Percentiles rank a stretch among this genome's conserved stretches.
These are phyloP conservation scores for Lomentospora prolificans DNA, from an alignment of 2,329 filamentous ascomycete species.

Conservation along the genomic window DNA sequence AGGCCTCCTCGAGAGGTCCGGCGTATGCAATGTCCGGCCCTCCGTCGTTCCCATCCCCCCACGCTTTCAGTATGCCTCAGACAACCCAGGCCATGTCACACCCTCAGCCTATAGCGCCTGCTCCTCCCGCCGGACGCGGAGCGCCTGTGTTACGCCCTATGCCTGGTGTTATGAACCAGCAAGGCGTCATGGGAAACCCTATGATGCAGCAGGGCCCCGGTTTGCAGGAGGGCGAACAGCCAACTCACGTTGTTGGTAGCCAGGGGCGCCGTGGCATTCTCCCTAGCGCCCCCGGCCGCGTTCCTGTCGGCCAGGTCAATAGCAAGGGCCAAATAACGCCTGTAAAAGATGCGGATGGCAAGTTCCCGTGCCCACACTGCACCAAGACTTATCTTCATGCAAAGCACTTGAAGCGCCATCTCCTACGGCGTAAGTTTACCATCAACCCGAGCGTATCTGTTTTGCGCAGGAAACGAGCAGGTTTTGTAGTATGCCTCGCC, in stretches of 20 bases:
- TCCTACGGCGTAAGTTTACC: constrained; percentile 93
- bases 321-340: constrained; percentile 77
- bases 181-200: constrained; percentile 39
- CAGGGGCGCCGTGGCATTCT: constrained; percentile 87
- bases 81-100: constrained; percentile 57
- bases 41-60: constrained; percentile 41
- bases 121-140: constrained; percentile 46
- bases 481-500: no score
- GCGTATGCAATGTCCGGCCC: constrained; percentile 37
- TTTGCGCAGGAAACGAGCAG: no score
- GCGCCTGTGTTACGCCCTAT: constrained; percentile 59
- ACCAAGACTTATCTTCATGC: constrained; percentile 97
- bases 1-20: constrained; percentile 36
- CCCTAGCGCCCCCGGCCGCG: constrained; percentile 78
- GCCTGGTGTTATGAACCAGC: constrained; percentile 54
- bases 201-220: constrained; percentile 48
- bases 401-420: constrained; percentile 94
- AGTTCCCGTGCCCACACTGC: constrained; percentile 96
- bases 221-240: constrained; percentile 45
- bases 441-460: no score
- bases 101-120: constrained; percentile 67
- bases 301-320: constrained; percentile 55
- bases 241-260: constrained; percentile 88
- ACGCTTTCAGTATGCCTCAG: constrained; percentile 53
- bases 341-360: constrained; percentile 92